These are phyloP conservation scores for Cadophora sp. DNA, from an alignment of 2,329 filamentous ascomycete species.

Conservation along the genomic window DNA sequence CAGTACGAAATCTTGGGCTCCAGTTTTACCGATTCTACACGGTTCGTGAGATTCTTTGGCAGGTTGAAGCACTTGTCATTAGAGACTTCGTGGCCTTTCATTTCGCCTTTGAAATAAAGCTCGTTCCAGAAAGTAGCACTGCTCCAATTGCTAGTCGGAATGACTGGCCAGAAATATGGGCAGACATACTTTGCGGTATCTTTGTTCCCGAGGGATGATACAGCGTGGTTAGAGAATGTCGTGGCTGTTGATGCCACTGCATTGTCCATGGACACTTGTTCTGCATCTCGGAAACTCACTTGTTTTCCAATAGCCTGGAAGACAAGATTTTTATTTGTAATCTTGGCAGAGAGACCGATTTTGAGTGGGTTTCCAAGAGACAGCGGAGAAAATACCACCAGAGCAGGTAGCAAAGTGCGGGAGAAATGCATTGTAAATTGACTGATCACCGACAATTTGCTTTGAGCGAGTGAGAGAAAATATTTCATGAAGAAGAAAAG, in stretches of 20 bases:
- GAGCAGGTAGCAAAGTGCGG: background rate
- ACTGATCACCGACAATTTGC: background rate
- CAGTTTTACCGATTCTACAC: background rate
- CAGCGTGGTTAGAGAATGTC: background rate
- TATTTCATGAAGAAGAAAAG: background rate
- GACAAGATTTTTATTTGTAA: too few species aligned
- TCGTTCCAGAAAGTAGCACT: constrained; percentile 1
- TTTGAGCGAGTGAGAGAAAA: background rate
- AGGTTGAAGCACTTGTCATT: constrained; percentile 8
- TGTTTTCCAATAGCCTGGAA: too few species aligned
- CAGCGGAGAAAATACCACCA: background rate
- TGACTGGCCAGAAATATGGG: background rate
- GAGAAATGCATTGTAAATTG: background rate
- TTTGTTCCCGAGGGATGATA: background rate
- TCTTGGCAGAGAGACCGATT: background rate
- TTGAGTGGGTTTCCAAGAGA: background rate
- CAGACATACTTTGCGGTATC: background rate
- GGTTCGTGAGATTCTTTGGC: background rate
- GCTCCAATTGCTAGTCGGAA: too few species aligned
- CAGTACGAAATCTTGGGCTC: constrained; percentile 7
- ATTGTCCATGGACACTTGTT: too few species aligned
- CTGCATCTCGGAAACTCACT: too few species aligned
- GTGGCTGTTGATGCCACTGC: background rate
- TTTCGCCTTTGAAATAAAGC: background rate
- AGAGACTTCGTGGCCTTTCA: constrained; percentile 2